Evolutionary conservation across 768 basidiomycete species (phyloP), one percentile per base, ranked within the genome.

Genomic region (Myochromella boudieri): DNA sequence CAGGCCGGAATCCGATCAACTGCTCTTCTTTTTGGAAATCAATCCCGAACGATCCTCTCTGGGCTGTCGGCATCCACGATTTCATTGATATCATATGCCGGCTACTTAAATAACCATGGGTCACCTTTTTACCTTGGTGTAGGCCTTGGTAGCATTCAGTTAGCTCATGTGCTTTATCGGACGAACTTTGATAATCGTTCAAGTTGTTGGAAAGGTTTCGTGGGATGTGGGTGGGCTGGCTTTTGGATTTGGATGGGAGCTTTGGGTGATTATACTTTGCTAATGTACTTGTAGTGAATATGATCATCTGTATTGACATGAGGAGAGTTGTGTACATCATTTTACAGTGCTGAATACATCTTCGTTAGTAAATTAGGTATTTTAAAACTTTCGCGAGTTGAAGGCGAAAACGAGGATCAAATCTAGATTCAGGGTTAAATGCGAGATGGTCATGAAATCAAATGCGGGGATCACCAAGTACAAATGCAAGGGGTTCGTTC

Each of bases 191-290:
- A 95, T 40, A 68, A 63, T 52, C 76, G 92, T 6, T 58, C 70
- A 17, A 92, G 91, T 64, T 97, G 94, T 61, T 97, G 94, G 94
- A 77, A 76, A 51, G 90, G 90, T 5, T 99, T 99, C 49, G 78
- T 81, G 5, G 83, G 84, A 1, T 95, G 92, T 63, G 91, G 91
- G 0, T 91, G 86, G 84, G 72, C 87, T 21, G 94, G 94, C 0
- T 87, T 90, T 52, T 85, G 85, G 83, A 68, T 95, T 10, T 94
- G 88, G 89, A 78, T 81, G 66, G 94, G 93, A 8, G 76, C 88
- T 11, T 59, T 82, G 9, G 77, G 67, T 11, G 93, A 97, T 66
- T 93, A 91, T 59, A 52, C 60, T 7, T 45, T 68, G 17, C 54
- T 70, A 31, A 54, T 67, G 37, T 56, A 55, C 20, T 31, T 44